These are phyloP conservation scores for Suillus subluteus DNA, from an alignment of 768 basidiomycete genomes.

Conservation along the genomic window DNA sequence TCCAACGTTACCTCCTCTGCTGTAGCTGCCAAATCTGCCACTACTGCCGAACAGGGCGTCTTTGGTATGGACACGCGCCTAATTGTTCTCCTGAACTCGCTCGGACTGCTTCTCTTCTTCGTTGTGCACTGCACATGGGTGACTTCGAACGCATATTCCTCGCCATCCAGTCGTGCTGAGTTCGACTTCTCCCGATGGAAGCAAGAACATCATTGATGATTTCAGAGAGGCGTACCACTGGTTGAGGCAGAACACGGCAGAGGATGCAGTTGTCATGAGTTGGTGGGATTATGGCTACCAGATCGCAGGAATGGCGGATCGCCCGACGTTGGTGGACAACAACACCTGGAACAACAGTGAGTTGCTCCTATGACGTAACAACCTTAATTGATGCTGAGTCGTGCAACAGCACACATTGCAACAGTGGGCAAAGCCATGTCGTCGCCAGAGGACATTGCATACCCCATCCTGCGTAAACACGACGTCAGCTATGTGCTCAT, in stretches of 20 bases:
- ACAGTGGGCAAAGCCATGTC: constrained; percentile 99
- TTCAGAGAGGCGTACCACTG: constrained; percentile 99
- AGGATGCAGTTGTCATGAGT: constrained; percentile 94
- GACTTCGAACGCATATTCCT: constrained; percentile 93
- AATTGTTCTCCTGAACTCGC: constrained; percentile 70
- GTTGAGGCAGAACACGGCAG: constrained; percentile 92
- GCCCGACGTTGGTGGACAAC: constrained; percentile 96
- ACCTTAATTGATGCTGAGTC: constrained; percentile 13
- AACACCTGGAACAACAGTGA: constrained; percentile 99
- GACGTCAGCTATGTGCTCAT: constrained; percentile 97
- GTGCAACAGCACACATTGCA: constrained; percentile 82
- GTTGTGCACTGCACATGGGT: constrained; percentile 98
- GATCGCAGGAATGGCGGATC: constrained; percentile 98
- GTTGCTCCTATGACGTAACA: constrained; percentile 34
- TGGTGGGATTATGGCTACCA: constrained; percentile 99
- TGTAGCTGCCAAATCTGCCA: constrained; percentile 29
- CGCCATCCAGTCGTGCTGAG: constrained; percentile 96
- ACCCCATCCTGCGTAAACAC: constrained; percentile 95
- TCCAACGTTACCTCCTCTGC: constrained; percentile 40
- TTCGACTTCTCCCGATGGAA: constrained; percentile 78
- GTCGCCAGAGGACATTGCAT: constrained; percentile 90
- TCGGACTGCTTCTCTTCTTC: constrained; percentile 84
- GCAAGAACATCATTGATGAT: constrained; percentile 95
- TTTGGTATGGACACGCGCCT: constrained; percentile 86
- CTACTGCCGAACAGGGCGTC: constrained; percentile 54